A percentile compares a stretch with the other conserved stretches of the same genome.
These are phyloP conservation scores for Crithidia thermophila DNA, from an alignment of 208 protist species.

Conservation along the genomic window DNA sequence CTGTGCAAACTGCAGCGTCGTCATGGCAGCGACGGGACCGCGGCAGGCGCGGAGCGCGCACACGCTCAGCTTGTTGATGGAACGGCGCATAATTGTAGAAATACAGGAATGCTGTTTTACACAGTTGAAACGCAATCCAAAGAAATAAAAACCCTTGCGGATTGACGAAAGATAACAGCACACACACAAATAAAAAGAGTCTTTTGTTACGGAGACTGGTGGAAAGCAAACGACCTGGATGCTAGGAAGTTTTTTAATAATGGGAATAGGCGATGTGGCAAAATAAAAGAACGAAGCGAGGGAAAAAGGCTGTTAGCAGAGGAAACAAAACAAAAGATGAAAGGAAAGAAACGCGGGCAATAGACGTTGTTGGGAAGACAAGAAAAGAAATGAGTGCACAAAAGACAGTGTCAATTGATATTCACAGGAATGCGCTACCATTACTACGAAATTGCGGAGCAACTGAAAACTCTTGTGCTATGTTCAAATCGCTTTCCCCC, in stretches of 20 bases:
- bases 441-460: too few relatives aligned
- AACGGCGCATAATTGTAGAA: slow-evolving; percentile 24
- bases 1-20: background rate
- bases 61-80: slow-evolving; percentile 22
- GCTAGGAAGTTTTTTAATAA: background rate
- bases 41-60: slow-evolving; percentile 32
- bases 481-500: too few relatives aligned
- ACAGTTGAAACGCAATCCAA: background rate
- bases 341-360: too few relatives aligned
- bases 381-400: too few relatives aligned
- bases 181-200: background rate
- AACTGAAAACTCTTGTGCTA: too few relatives aligned
- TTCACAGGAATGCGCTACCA: too few relatives aligned
- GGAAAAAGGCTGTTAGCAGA: too few relatives aligned
- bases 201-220: background rate
- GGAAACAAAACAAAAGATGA: too few relatives aligned
- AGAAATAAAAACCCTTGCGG: background rate
- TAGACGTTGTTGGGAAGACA: too few relatives aligned
- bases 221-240: background rate
- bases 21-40: background rate
- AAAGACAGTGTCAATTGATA: too few relatives aligned
- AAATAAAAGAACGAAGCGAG: background rate
- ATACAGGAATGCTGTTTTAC: background rate
- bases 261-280: background rate
- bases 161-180: background rate